Percentiles rank a stretch among this genome's conserved stretches.
These are phyloP conservation scores for Myriosclerotinia scirpicola DNA, from an alignment of 2,329 filamentous ascomycete species.

Conservation along the genomic window DNA sequence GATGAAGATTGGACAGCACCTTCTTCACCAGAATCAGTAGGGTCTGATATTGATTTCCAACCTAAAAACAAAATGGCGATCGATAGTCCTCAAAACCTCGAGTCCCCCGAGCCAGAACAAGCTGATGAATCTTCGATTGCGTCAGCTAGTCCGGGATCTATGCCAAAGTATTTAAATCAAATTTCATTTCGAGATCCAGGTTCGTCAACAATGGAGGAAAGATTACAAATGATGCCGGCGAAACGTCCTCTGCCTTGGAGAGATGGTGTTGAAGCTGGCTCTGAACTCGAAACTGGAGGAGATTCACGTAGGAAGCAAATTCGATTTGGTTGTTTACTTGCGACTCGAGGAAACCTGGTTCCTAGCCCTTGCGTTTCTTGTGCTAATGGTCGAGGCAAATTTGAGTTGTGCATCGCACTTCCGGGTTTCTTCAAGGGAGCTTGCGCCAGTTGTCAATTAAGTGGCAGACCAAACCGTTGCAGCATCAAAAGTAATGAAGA, in stretches of 20 bases:
- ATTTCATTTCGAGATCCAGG: conserved; percentile 20
- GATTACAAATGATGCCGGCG: conserved; percentile 38
- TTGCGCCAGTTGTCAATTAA: conserved; percentile 40
- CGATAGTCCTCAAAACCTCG: conserved; percentile 34
- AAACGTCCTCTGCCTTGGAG: conserved; percentile 38
- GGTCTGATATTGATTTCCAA: conserved; percentile 23
- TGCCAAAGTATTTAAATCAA: conserved; percentile 22
- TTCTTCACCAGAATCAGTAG: conserved; percentile 33
- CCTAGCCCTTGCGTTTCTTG: conserved; percentile 36
- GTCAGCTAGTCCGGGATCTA: conserved; percentile 2
- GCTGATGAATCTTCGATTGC: conserved; percentile 4
- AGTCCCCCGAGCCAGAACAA: conserved; percentile 33
- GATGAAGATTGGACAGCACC: conserved; percentile 31
- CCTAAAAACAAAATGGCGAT: conserved; percentile 24
- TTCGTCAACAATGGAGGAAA: conserved; percentile 37
- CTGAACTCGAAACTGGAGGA: conserved; percentile 40
- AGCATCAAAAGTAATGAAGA: conserved; percentile 40
- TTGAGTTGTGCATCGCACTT: conserved; percentile 38
- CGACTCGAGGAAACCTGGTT: conserved; percentile 38
- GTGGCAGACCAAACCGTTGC: conserved; percentile 39
- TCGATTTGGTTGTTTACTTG: conserved; percentile 39
- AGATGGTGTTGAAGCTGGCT: conserved; percentile 37
- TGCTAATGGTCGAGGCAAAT: conserved; percentile 40
- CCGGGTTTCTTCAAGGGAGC: conserved; percentile 42
- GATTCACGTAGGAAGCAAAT: conserved; percentile 41